A percentile compares a stretch with the other conserved stretches of the same genome.
phyloP scores from a whole-genome alignment of 306 rosid species.

The Dalbergia cochinchinensis region DNA sequence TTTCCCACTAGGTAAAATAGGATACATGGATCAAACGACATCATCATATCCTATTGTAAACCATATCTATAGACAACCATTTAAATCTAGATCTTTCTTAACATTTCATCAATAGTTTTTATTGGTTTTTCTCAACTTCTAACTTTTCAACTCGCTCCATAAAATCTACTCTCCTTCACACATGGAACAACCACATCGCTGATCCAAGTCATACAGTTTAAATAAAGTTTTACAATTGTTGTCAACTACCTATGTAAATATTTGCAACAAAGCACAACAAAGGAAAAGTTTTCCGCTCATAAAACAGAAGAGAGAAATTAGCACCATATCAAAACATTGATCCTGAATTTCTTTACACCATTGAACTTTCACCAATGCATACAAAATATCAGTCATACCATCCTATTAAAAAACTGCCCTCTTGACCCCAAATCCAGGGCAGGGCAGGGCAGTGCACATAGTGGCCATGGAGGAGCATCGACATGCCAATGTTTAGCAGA shows the following conservation, averaged over 20 bases:
- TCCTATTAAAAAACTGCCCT: neutral
- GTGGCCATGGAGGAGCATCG: conserved; percentile 1
- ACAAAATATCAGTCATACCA: neutral
- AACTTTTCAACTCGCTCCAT: neutral
- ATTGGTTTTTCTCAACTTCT: neutral
- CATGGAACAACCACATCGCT: neutral
- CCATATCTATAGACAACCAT: neutral
- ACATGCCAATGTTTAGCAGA: conserved; percentile 5
- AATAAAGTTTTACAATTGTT: neutral
- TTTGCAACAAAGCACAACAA: neutral
- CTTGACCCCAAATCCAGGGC: conserved; percentile 13
- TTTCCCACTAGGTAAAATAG: neutral
- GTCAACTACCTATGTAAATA: neutral
- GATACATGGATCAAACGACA: neutral
- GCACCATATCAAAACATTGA: conserved; percentile 24
- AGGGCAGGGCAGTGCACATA: neutral
- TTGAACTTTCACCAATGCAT: conserved; percentile 9
- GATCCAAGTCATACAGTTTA: neutral
- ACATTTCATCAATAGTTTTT: neutral
- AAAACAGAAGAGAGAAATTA: conserved; percentile 12
- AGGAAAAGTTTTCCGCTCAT: neutral
- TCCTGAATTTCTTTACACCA: conserved; percentile 26
- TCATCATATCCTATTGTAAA: neutral
- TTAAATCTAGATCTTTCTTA: neutral
- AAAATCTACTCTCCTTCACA: neutral